Base-by-base conservation (phyloP, 2,329 filamentous ascomycete species). In the Magnaporthiopsis poae region DNA sequence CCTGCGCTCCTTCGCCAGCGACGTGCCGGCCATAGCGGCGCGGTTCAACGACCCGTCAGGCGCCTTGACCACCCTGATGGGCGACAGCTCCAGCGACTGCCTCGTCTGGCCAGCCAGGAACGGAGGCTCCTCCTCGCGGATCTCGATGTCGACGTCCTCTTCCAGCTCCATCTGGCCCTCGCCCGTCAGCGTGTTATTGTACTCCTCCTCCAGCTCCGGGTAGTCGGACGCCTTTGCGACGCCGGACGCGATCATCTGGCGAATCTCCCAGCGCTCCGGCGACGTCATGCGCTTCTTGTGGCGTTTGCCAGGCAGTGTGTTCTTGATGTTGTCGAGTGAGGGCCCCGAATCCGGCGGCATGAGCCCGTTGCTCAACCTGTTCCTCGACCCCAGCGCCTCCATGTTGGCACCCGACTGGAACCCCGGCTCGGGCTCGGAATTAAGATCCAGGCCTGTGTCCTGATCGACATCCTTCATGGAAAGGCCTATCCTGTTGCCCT, bases 391-490 rank as follows among this genome's bases (percentile, higher is more conserved):
- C 5, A 98, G 79, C 1, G 87, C 87, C 74, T 94, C 88, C 82
- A 90, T 90, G 72, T 99, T 99, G 13, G 95, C 95, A 9, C 95
- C 95, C 1, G 94, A 95, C 36, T 90, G 88, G 73, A 98, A 86
- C 21, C 46, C 21, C 46, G n/a, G 18, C n/a, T 56, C 46, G 21
- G 85, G 85, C 69, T 93, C 88, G 0, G 93, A 92, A 36, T 89
- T 86, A 59, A 96, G 79, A 73, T 99, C 95, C 73, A 87, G 85
- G 7, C 95, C 95, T 3, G 90, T 93, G 36, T 86, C 84, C 75
- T 99, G 95, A 71, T 99, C 94, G 21, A 97, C 93, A 69, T 97
- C 94, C 74, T 96, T 96, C 93, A 99, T 97, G 0, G 93, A 96
- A 7, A 99, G 79, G 0, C 92, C 93, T 72, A 98, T 88, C 35